A percentile compares a stretch with the other conserved stretches of the same genome.
These are phyloP conservation scores for Bretziella fagacearum DNA, from an alignment of 2,329 filamentous ascomycete genomes.

Conservation along the genomic window DNA sequence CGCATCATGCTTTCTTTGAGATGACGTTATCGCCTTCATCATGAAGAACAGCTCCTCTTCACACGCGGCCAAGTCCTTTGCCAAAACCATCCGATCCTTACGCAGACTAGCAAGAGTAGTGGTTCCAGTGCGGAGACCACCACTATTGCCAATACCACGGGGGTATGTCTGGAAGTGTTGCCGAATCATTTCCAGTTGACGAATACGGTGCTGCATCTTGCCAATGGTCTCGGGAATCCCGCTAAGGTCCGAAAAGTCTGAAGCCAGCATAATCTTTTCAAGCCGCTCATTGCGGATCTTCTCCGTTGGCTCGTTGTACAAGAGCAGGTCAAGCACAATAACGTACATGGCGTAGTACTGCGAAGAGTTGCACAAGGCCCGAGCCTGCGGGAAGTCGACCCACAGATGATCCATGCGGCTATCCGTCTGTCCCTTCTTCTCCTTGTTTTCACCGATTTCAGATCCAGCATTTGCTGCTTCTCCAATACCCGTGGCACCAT, in stretches of 20 bases:
- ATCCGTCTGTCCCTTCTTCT: conserved; percentile 43
- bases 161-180: conserved; percentile 86
- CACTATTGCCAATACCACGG: conserved; percentile 40
- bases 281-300: conserved; percentile 92
- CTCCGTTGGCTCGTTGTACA: conserved; percentile 91
- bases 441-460: conserved; percentile 19
- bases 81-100: conserved; percentile 77
- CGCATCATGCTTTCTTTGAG: conserved; percentile 69
- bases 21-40: conserved; percentile 98
- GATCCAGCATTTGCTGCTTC: not conserved
- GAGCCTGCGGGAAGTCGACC: conserved; percentile 87
- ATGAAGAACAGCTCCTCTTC: conserved; percentile 98
- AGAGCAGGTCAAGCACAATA: conserved; percentile 84
- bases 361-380: conserved; percentile 88
- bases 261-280: conserved; percentile 97
- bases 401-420: conserved; percentile 88
- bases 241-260: conserved; percentile 91
- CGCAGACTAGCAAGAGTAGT: conserved; percentile 28
- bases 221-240: conserved; percentile 88
- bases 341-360: conserved; percentile 98
- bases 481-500: not conserved
- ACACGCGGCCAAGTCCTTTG: conserved; percentile 72
- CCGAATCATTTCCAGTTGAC: conserved; percentile 91
- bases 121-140: conserved; percentile 4
- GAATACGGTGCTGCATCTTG: conserved; percentile 77